Percentiles rank a stretch among this genome's conserved stretches.
phyloP scores from a whole-genome alignment of 305 asterid species.

The Ajuga reptans region DNA sequence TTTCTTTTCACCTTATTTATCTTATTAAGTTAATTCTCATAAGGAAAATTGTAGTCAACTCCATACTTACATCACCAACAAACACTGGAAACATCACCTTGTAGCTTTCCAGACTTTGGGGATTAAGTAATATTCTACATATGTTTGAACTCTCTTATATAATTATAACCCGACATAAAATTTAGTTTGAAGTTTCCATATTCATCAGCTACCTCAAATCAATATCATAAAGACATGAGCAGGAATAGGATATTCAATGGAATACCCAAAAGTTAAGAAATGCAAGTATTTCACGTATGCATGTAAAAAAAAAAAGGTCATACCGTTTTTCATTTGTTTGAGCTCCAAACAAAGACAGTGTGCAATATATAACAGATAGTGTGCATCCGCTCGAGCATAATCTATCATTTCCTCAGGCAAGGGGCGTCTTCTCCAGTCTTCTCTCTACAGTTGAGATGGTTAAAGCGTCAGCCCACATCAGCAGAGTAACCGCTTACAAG shows the following conservation, averaged over 20 bases:
- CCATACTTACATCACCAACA: neutral
- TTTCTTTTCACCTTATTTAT: neutral
- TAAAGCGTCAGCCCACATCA: conserved; percentile 14
- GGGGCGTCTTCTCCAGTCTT: conserved; percentile 98
- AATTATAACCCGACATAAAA: neutral
- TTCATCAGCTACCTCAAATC: neutral
- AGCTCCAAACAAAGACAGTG: conserved; percentile 64
- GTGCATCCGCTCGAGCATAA: conserved; percentile 84
- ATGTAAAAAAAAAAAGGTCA: conserved; percentile 6
- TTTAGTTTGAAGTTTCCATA: too few relatives aligned
- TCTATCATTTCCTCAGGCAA: conserved; percentile 76
- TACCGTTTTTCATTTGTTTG: conserved; percentile 56
- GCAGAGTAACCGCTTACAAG: neutral
- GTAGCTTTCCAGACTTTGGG: neutral
- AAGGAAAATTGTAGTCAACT: neutral
- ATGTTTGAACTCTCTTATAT: neutral
- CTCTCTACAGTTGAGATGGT: conserved; percentile 53
- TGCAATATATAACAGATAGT: conserved; percentile 64
- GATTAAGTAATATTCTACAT: neutral
- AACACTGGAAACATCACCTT: neutral
- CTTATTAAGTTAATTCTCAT: neutral
- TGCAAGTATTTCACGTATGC: neutral
- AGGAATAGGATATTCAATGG: neutral
- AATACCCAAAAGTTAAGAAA: neutral
- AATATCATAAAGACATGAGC: neutral